Base-by-base conservation (phyloP, 768 basidiomycete species). In the Tricholoma sp. region DNA sequence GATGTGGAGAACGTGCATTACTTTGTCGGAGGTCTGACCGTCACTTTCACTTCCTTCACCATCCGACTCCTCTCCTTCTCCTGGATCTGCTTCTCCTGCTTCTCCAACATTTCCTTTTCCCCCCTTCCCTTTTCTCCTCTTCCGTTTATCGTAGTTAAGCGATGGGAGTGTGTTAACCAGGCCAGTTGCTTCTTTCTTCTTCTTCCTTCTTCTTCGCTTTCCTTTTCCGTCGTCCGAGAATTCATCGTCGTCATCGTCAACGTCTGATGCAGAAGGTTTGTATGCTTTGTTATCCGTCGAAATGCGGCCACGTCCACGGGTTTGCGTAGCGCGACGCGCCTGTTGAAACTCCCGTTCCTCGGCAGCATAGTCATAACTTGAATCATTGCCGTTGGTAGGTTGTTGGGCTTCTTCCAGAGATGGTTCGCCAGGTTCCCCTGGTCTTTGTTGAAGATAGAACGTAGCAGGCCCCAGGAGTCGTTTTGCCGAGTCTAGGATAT, bases 251-350 rank as follows among this genome's bases (percentile, higher is more conserved):
- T 84, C 86, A 6, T 85, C 83, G 7, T 81, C 79, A 39, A 81
- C 61, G 60, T 88, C 88, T 7, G 85, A 87, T 54, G 69, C 67
- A 1, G 82, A 70, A 17, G 91, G 91, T 53, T 80, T 80, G 63
- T 92, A 94, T 0, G 91, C 91, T 67, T 88, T 89, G 71, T 92
- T 91, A 68, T 93, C 91, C 20, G 74, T 64, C 0, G 87, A 88
- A 59, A 91, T 89, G 32, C 85, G 82, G 61, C 78, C 79, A 24
- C 83, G 80, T 65, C 76, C 81, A 59, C 77, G 65, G 18, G 63
- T 58, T 59, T 77, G 64, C 20, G 63, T 59, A 10, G 64, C 54
- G 42, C 63, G 64, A 50, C 68, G 64, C 57, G 65, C 70, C 70
- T 69, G 70, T 66, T 63, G 77, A 60, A 75, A 86, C 28, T 87